A percentile compares a stretch with the other conserved stretches of the same genome.
These are phyloP conservation scores for Camelina hispida DNA, from an alignment of 345 rosid species.

Conservation along the genomic window DNA sequence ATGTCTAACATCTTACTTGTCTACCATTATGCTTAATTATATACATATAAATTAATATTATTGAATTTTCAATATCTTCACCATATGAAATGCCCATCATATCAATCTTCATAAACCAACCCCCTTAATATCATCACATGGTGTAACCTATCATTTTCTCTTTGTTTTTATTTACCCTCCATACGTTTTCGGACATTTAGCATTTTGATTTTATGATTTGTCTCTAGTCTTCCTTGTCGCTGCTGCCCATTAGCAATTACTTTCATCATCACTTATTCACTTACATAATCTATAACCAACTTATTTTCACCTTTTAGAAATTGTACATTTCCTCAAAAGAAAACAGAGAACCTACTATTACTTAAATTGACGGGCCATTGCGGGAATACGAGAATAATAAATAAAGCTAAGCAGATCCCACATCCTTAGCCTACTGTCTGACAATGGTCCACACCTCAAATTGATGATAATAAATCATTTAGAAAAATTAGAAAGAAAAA, in stretches of 20 bases:
- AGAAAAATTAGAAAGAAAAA: not conserved
- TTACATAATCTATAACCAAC: slow-evolving; percentile 18
- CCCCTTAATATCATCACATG: slow-evolving; percentile 34
- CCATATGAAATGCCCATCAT: not conserved
- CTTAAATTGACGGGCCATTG: slow-evolving; percentile 6
- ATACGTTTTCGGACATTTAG: slow-evolving; percentile 36
- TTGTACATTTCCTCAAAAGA: slow-evolving; percentile 25
- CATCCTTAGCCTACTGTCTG: slow-evolving; percentile 12
- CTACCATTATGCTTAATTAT: not conserved
- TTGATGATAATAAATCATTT: not conserved
- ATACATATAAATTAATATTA: not conserved
- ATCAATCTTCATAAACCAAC: slow-evolving; percentile 23
- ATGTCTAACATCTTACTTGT: not conserved
- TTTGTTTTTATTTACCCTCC: slow-evolving; percentile 39
- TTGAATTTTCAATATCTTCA: not conserved
- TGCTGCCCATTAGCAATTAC: slow-evolving; percentile 25
- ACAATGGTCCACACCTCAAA: slow-evolving; percentile 26
- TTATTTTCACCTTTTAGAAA: not conserved
- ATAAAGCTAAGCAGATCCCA: slow-evolving; percentile 10
- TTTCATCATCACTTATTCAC: slow-evolving; percentile 23
- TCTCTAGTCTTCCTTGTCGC: slow-evolving; percentile 34
- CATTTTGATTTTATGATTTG: slow-evolving; percentile 35
- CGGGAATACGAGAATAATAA: not conserved
- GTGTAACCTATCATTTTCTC: slow-evolving; percentile 25
- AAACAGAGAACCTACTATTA: not conserved